Conservation (phyloP, 1,284 basidiomycete species). For the Golubevia sp. region DNA sequence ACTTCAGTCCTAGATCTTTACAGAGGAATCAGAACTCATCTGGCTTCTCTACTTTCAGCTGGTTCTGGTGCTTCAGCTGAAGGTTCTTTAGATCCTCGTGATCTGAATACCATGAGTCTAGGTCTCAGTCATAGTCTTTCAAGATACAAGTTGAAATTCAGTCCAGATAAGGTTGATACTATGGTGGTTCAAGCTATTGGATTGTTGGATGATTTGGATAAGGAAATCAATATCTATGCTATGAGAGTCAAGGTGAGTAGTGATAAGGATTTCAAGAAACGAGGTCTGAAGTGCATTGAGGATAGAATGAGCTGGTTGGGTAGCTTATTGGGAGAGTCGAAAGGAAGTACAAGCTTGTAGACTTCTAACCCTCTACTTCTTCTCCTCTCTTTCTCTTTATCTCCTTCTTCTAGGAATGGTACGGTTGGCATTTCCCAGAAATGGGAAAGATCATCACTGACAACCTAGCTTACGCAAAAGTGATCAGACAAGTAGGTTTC, state of each 20-base stretch:
- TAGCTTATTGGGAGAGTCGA: background rate
- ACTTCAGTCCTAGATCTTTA: slow-evolving; percentile 79
- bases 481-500: slow-evolving; percentile 53
- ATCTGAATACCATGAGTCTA: slow-evolving; percentile 94
- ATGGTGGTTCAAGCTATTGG: slow-evolving; percentile 99
- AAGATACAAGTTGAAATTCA: slow-evolving; percentile 99
- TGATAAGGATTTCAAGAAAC: background rate
- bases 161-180: slow-evolving; percentile 97
- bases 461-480: slow-evolving; percentile 93
- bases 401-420: slow-evolving; percentile 79
- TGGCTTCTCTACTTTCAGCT: slow-evolving; percentile 73
- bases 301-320: background rate
- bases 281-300: background rate
- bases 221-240: slow-evolving; percentile 98
- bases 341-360: too few species aligned
- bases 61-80: slow-evolving; percentile 26
- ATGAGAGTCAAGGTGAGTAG: slow-evolving; percentile 90
- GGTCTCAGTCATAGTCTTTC: slow-evolving; percentile 96
- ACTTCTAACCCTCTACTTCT: too few species aligned
- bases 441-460: slow-evolving; percentile 98
- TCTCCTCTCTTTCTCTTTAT: background rate
- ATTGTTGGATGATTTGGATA: slow-evolving; percentile 96
- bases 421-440: slow-evolving; percentile 99
- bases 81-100: slow-evolving; percentile 69
- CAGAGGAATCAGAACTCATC: slow-evolving; percentile 90